phyloP scores from a whole-genome alignment of 2,329 filamentous ascomycete genomes.

The Fonsecaea pedrosoi region DNA sequence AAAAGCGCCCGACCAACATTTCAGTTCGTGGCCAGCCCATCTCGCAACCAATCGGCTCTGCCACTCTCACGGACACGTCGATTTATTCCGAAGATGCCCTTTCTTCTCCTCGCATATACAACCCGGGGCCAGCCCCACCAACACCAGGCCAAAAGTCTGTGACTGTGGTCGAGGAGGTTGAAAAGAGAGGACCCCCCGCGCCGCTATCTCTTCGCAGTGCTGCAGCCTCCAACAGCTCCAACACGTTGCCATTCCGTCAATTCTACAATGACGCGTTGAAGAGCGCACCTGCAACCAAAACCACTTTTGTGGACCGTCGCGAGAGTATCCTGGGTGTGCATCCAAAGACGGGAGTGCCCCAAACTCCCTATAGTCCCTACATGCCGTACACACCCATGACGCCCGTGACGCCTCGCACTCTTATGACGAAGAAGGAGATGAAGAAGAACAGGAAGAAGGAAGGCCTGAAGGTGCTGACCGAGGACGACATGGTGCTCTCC shows the following conservation, averaged over 20 bases:
- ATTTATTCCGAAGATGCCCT: conserved; percentile 60
- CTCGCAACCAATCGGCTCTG: conserved; percentile 60
- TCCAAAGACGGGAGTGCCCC: conserved; percentile 54
- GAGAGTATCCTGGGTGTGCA: conserved; percentile 45
- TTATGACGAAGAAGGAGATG: conserved; percentile 54
- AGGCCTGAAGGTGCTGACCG: conserved; percentile 52
- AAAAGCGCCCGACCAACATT: conserved; percentile 52
- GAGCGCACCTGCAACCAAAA: conserved; percentile 57
- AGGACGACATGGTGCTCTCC: conserved; percentile 55
- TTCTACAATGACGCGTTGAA: conserved; percentile 48
- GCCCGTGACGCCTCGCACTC: conserved; percentile 50
- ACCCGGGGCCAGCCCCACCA: conserved; percentile 62
- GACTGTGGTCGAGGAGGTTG: conserved; percentile 19
- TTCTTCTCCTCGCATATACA: conserved; percentile 63
- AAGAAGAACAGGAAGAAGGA: conserved; percentile 51
- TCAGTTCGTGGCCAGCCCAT: conserved; percentile 64
- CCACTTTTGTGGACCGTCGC: conserved; percentile 56
- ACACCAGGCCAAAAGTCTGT: conserved; percentile 49
- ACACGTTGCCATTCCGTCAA: conserved; percentile 53
- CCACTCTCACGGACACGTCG: conserved; percentile 51
- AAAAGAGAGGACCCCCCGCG: conserved; percentile 21
- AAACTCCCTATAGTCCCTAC: conserved; percentile 58
- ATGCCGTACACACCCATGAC: conserved; percentile 60
- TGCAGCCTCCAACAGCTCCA: conserved; percentile 40
- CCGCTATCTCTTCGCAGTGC: conserved; percentile 24